These are phyloP conservation scores for Aspergillus sparsus DNA, from an alignment of 495 filamentous ascomycete genomes.

Conservation along the genomic window DNA sequence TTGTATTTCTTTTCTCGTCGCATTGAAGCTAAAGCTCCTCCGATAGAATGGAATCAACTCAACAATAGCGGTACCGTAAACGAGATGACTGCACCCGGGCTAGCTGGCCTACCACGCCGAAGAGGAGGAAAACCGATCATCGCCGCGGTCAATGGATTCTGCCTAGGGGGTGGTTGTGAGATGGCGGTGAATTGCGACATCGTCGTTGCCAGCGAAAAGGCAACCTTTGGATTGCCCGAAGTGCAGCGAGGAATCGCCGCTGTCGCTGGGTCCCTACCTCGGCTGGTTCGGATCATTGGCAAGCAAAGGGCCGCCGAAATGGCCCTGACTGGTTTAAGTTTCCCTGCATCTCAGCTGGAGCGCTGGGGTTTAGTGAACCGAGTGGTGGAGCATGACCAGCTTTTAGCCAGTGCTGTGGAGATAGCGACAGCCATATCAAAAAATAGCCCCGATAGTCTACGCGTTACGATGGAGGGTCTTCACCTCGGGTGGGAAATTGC, in stretches of 20 bases:
- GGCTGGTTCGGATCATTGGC: constrained; percentile 68
- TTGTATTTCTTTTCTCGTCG: background rate
- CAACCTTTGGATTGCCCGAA: constrained; percentile 66
- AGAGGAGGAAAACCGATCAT: constrained; percentile 61
- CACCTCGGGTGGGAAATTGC: constrained; percentile 67
- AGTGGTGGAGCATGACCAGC: constrained; percentile 7
- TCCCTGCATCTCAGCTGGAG: constrained; percentile 58
- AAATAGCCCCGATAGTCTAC: constrained; percentile 55
- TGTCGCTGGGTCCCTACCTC: constrained; percentile 69
- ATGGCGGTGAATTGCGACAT: constrained; percentile 72
- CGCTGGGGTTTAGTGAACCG: constrained; percentile 55
- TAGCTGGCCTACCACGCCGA: constrained; percentile 57
- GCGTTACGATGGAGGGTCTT: constrained; percentile 65
- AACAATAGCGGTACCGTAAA: constrained; percentile 41
- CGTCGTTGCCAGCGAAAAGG: constrained; percentile 56
- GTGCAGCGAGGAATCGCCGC: constrained; percentile 69
- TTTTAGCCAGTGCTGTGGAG: constrained; percentile 14
- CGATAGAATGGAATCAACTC: constrained; percentile 42
- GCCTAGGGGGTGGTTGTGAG: constrained; percentile 73
- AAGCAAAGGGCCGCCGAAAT: constrained; percentile 71
- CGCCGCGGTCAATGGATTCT: constrained; percentile 74
- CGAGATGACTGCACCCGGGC: constrained; percentile 49
- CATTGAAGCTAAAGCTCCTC: constrained; percentile 2
- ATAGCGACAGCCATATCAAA: constrained; percentile 13
- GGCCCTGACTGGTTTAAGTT: constrained; percentile 61